Conservation (phyloP, 2,329 filamentous ascomycete genomes). For the Nemania bipapillata region DNA sequence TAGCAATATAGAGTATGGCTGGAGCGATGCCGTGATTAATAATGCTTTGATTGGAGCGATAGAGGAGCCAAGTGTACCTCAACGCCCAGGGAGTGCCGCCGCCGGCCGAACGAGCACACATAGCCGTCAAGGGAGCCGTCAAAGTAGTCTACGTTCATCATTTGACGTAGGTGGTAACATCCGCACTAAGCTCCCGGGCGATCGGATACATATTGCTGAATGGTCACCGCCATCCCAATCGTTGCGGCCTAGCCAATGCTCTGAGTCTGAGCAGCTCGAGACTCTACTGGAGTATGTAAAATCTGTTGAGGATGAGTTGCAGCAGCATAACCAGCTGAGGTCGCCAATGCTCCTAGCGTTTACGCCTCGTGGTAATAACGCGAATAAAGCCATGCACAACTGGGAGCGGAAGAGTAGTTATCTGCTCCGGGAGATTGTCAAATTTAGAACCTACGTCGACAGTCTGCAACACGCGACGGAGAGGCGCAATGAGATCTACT, state of each 20-base stretch:
- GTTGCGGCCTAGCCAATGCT: conserved; percentile 82
- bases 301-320: conserved; percentile 85
- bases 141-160: conserved; percentile 65
- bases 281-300: conserved; percentile 81
- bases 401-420: conserved; percentile 98
- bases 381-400: conserved; percentile 86
- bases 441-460: conserved; percentile 95
- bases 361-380: conserved; percentile 83
- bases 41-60: conserved; percentile 65
- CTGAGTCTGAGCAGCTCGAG: conserved; percentile 82
- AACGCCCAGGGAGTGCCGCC: conserved; percentile 64
- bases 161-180: conserved; percentile 71
- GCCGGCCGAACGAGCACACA: conserved; percentile 60
- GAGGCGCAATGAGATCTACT: conserved; percentile 77
- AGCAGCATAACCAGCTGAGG: conserved; percentile 87
- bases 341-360: conserved; percentile 90
- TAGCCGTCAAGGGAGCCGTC: conserved; percentile 54
- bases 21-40: conserved; percentile 85
- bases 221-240: conserved; percentile 92
- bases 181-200: conserved; percentile 79
- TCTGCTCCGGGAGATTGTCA: conserved; percentile 91
- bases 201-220: conserved; percentile 83
- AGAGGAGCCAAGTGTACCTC: conserved; percentile 59
- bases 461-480: conserved; percentile 76
- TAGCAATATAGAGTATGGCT: conserved; percentile 97